A percentile compares a stretch with the other conserved stretches of the same genome.
Evolutionary conservation across 164 flowering plant species (phyloP).

Genomic region (Litsea cubeba): DNA sequence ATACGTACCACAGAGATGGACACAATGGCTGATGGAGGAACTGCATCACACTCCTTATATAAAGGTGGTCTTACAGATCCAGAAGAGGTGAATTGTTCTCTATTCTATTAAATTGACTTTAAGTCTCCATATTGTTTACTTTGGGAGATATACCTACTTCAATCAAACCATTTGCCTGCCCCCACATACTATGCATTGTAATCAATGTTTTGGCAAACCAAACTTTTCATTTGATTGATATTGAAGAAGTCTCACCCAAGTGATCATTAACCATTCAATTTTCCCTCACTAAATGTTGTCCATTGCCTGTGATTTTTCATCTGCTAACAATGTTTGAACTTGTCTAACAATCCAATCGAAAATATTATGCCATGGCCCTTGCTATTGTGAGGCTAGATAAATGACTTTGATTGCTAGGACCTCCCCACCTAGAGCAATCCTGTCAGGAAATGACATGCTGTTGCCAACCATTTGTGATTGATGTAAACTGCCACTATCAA

Average conservation of each 20-base stretch:
- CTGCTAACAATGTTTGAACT: neutral
- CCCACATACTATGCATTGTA: neutral
- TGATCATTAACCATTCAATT: neutral
- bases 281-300: neutral
- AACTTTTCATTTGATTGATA: neutral
- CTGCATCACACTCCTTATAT: slow-evolving; percentile 80
- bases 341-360: too few species aligned
- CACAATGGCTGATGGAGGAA: slow-evolving; percentile 65
- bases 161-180: neutral
- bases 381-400: too few species aligned
- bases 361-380: too few species aligned
- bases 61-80: slow-evolving; percentile 90
- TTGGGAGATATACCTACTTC: neutral
- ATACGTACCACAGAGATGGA: slow-evolving; percentile 87
- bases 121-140: too few species aligned
- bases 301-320: neutral
- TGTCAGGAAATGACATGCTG: neutral
- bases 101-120: neutral
- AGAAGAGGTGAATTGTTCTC: slow-evolving; percentile 53
- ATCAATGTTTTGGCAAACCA: neutral
- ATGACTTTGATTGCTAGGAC: too few species aligned
- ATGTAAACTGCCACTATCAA: neutral
- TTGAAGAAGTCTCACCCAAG: too few species aligned
- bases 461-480: neutral
- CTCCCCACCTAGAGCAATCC: neutral